phyloP scores from a whole-genome alignment of 1,284 basidiomycete species.

The Meripilus lineatus region DNA sequence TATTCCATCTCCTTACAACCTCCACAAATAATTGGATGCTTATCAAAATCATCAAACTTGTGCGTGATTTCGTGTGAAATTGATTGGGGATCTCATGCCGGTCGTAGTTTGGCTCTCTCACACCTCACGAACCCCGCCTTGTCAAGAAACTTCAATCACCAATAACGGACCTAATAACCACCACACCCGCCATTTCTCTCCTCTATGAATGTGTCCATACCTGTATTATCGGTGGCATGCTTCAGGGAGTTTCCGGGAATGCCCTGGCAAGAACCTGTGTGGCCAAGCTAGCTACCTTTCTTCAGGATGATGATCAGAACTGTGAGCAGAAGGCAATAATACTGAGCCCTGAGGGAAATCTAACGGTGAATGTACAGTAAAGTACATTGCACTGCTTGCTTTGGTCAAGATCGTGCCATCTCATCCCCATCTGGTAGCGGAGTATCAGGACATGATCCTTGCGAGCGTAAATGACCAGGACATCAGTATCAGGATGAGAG shows the following conservation, averaged over 20 bases:
- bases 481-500: conserved; percentile 92
- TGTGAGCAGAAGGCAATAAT: conserved; percentile 40
- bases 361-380: conserved; percentile 68
- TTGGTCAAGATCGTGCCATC: conserved; percentile 95
- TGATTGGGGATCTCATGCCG: conserved; percentile 7
- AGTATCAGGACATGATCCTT: conserved; percentile 91
- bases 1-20: conserved; percentile 93
- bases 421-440: conserved; percentile 86
- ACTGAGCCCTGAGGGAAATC: too few species aligned
- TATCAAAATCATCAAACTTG: conserved; percentile 97
- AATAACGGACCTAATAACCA: conserved; percentile 92
- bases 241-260: conserved; percentile 77
- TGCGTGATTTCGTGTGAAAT: conserved; percentile 32
- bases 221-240: conserved; percentile 96
- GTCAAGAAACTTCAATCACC: conserved; percentile 93
- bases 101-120: conserved; percentile 81
- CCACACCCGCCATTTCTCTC: conserved; percentile 92
- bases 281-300: conserved; percentile 89
- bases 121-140: conserved; percentile 88
- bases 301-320: conserved; percentile 94
- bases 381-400: conserved; percentile 94
- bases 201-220: conserved; percentile 99
- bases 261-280: conserved; percentile 85
- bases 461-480: conserved; percentile 90
- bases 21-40: conserved; percentile 99